Percentiles rank a stretch among this genome's conserved stretches.
These are phyloP conservation scores for Phytophthora constricta DNA, from an alignment of 352 stramenopile genomes.

Conservation along the genomic window DNA sequence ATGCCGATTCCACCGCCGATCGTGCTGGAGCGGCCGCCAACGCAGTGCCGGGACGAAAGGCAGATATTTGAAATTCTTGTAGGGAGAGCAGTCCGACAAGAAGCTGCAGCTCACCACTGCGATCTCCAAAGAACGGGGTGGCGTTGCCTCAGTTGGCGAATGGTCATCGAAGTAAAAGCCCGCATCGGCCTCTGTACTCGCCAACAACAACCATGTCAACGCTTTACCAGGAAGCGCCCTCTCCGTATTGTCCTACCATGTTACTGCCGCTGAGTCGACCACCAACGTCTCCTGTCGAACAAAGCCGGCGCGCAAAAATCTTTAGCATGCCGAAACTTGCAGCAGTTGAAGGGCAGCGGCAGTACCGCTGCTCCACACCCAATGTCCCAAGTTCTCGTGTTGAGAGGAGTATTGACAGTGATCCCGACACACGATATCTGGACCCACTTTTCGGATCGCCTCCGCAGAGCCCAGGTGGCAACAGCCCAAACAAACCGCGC, in stretches of 20 bases:
- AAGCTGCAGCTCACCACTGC: not conserved
- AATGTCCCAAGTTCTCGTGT: slow-evolving; percentile 42
- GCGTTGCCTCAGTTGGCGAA: slow-evolving; percentile 46
- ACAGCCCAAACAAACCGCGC: slow-evolving; percentile 41
- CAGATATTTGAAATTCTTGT: no score
- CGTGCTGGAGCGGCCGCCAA: slow-evolving; percentile 40
- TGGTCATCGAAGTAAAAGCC: slow-evolving; percentile 18
- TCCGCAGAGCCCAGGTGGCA: slow-evolving; percentile 37
- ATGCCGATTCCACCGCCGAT: slow-evolving; percentile 70
- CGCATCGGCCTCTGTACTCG: slow-evolving; percentile 41
- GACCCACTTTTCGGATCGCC: slow-evolving; percentile 42
- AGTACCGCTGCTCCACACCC: slow-evolving; percentile 59
- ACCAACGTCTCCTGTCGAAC: slow-evolving; percentile 52
- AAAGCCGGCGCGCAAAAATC: slow-evolving; percentile 53
- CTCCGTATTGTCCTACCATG: slow-evolving; percentile 54
- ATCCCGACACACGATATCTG: slow-evolving; percentile 11
- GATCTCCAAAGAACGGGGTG: slow-evolving; percentile 15
- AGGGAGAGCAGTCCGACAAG: slow-evolving; percentile 1
- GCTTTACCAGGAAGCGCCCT: slow-evolving; percentile 55
- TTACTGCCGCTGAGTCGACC: slow-evolving; percentile 53
- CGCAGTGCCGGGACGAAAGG: no score
- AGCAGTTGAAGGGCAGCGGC: slow-evolving; percentile 50
- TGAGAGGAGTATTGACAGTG: slow-evolving; percentile 6
- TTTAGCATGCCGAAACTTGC: slow-evolving; percentile 74
- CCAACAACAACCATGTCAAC: slow-evolving; percentile 69